Evolutionary conservation across 202 grass and related monocot genomes (phyloP).

Genomic region (Carex arenaria): DNA sequence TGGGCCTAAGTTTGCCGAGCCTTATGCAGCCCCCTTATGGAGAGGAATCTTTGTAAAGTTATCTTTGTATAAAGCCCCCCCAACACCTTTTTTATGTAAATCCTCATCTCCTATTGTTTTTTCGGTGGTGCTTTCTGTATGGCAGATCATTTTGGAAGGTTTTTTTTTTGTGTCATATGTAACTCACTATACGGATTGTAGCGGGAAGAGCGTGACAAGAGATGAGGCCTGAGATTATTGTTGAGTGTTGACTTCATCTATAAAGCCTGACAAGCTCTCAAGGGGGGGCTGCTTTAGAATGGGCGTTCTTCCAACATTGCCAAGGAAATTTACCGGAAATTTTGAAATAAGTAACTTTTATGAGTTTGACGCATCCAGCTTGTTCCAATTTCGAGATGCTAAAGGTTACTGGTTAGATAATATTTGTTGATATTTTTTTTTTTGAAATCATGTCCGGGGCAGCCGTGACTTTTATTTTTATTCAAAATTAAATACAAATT

Average conservation of each 20-base stretch:
- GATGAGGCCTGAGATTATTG: slow-evolving; percentile 1
- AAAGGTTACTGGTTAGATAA: neutral
- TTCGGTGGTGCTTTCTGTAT: neutral
- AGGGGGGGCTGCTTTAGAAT: neutral
- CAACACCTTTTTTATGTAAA: slow-evolving; percentile 20
- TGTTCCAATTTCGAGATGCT: neutral
- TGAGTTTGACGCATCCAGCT: slow-evolving; percentile 18
- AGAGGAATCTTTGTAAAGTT: slow-evolving; percentile 34
- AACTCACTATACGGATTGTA: neutral
- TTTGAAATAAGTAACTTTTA: neutral
- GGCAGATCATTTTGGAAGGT: neutral
- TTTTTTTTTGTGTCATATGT: neutral
- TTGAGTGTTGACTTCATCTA: slow-evolving; percentile 28
- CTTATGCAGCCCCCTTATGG: slow-evolving; percentile 20
- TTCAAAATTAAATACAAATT: no score
- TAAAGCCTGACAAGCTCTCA: slow-evolving; percentile 39
- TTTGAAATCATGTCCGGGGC: neutral
- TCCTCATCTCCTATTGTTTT: neutral
- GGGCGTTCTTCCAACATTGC: neutral
- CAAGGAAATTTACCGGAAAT: slow-evolving; percentile 18
- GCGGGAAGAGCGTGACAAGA: neutral
- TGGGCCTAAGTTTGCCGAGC: neutral
- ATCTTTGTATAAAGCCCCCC: slow-evolving; percentile 19
- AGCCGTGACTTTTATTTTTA: neutral
- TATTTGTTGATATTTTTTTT: neutral